phyloP scores from a whole-genome alignment of 1,284 basidiomycete species.

The Ustilago esculenta region DNA sequence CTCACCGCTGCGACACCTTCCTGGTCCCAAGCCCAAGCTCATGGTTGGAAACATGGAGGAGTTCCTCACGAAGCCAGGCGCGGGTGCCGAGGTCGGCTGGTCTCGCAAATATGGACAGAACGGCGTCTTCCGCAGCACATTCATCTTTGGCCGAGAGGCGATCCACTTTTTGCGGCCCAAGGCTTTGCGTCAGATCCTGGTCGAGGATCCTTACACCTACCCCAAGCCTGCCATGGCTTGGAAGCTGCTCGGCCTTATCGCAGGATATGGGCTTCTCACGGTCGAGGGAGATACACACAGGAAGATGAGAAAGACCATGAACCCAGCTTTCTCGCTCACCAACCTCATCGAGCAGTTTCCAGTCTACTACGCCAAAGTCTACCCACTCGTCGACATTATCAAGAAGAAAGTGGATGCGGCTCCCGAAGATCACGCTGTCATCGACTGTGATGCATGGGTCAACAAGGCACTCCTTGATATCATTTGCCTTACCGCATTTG shows the following conservation, averaged over 20 bases:
- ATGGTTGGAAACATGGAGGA: slow-evolving; percentile 45
- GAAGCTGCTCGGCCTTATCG: slow-evolving; percentile 45
- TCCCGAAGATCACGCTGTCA: slow-evolving; percentile 27
- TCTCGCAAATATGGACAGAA: slow-evolving; percentile 26
- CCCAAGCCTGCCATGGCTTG: slow-evolving; percentile 43
- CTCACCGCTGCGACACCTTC: slow-evolving; percentile 40
- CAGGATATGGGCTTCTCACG: slow-evolving; percentile 53
- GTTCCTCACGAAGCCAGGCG: slow-evolving; percentile 30
- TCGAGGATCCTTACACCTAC: slow-evolving; percentile 46
- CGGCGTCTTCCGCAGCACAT: slow-evolving; percentile 35
- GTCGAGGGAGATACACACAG: slow-evolving; percentile 52
- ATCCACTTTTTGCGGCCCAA: slow-evolving; percentile 38
- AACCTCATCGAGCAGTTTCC: slow-evolving; percentile 54
- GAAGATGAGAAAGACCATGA: slow-evolving; percentile 57
- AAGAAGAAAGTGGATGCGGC: slow-evolving; percentile 39
- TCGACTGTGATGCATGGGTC: slow-evolving; percentile 55
- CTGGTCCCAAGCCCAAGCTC: slow-evolving; percentile 37
- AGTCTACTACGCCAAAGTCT: slow-evolving; percentile 52
- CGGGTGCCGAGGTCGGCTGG: slow-evolving; percentile 34
- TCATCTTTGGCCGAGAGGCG: slow-evolving; percentile 42
- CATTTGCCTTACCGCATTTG: slow-evolving; percentile 59
- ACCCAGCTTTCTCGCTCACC: slow-evolving; percentile 54
- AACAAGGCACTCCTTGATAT: slow-evolving; percentile 63
- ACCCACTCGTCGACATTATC: slow-evolving; percentile 45
- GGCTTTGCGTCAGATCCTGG: slow-evolving; percentile 46